Conservation (phyloP, 208 protist species). For the Acanthamoeba culbertsoni region DNA sequence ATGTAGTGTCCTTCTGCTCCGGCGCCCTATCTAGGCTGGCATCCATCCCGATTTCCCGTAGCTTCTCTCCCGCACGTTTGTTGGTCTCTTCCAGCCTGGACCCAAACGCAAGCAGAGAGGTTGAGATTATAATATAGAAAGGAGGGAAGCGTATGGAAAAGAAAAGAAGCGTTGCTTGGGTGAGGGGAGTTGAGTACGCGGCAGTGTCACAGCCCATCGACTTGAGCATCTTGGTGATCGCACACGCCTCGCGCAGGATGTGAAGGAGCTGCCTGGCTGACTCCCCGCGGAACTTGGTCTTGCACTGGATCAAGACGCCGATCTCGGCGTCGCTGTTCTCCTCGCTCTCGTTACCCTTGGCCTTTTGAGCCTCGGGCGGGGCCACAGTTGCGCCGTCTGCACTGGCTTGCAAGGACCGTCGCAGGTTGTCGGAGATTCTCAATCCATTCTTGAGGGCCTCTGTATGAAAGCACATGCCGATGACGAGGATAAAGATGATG, state of each 20-base stretch:
- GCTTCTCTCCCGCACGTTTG: neutral
- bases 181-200: neutral
- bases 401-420: too few relatives aligned
- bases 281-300: neutral
- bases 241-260: neutral
- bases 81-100: neutral
- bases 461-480: too few relatives aligned
- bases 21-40: neutral
- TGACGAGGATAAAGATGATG: neutral
- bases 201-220: neutral
- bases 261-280: neutral
- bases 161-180: neutral
- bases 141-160: neutral
- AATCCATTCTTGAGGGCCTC: neutral
- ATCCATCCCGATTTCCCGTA: neutral
- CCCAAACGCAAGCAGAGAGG: neutral
- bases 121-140: neutral
- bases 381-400: too few relatives aligned
- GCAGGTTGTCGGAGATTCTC: neutral
- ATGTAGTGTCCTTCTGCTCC: too few relatives aligned
- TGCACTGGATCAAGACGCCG: neutral
- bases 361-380: neutral
- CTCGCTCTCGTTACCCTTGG: neutral
- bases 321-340: neutral
- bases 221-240: neutral